phyloP scores from a whole-genome alignment of 225 moss, liverwort and hornwort genomes.

The Takakia lepidozioides region DNA sequence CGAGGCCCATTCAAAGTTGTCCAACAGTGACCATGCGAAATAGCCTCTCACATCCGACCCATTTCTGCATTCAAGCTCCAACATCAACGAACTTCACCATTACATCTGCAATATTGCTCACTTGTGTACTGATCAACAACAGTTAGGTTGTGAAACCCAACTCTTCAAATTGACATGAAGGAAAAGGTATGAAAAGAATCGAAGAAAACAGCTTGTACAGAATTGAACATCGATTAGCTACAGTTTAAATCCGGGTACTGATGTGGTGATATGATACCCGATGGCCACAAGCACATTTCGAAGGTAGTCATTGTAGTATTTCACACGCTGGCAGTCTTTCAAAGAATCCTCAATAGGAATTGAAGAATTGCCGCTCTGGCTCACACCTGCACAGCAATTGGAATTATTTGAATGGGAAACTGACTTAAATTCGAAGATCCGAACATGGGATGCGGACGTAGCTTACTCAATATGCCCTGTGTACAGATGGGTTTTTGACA shows the following conservation, averaged over 20 bases:
- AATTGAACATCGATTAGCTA: too few species aligned
- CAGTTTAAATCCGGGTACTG: too few species aligned
- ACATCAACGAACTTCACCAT: too few species aligned
- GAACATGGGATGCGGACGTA: neutral
- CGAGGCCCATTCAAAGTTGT: conserved; percentile 80
- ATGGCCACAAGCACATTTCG: neutral
- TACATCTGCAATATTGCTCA: too few species aligned
- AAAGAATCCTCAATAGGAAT: neutral
- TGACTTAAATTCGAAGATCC: neutral
- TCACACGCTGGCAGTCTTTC: neutral
- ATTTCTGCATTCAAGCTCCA: conserved; percentile 26
- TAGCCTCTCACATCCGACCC: conserved; percentile 77
- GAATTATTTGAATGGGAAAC: neutral
- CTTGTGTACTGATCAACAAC: too few species aligned
- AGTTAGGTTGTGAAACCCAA: too few species aligned
- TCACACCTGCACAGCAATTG: neutral
- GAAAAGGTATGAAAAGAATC: too few species aligned
- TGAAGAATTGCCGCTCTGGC: neutral
- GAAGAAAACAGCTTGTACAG: too few species aligned
- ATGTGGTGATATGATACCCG: too few species aligned
- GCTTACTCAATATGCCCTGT: too few species aligned
- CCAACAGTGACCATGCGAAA: conserved; percentile 85
- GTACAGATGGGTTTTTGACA: too few species aligned
- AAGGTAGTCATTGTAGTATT: neutral
- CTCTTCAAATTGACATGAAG: too few species aligned